Base-by-base conservation (phyloP, 352 stramenopile species). In the Globisporangium mamillatum region DNA sequence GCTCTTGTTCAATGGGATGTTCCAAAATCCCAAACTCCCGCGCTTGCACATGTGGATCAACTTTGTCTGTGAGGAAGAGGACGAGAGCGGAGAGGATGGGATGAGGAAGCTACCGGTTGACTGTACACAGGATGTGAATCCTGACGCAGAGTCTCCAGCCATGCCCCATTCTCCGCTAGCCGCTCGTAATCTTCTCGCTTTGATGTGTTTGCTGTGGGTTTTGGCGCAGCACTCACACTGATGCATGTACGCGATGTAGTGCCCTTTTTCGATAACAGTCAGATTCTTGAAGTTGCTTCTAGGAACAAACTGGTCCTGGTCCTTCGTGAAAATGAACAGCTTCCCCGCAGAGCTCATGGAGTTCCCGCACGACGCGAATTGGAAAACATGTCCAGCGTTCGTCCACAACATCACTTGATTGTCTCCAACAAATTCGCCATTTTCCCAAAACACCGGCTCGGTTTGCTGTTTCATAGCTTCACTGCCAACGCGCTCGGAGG, bases 271-370 rank as follows among this genome's bases (percentile, higher is more conserved):
- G 62, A 92, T 82, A 14, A 77, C 63, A 10, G 71, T 71, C 56
- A 94, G 64, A 6, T 55, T 69, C 59, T 91, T 92, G 46, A 83
- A 86, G 60, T 88, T 88, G 34, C 84, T 91, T 34, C 86, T 75
- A n/a, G 86, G 86, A 4, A 94, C 86, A 25, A 94, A 78, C 62
- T 94, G 86, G 50, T 94, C 86, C 67, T 91, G 76, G 46, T 88
- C 82, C 67, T 94, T 92, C 7, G 86, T 93, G 56, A 95, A 92
- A n/a, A 92, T 79, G 20, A 93, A 91, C 56, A 94, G 74, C 54
- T 92, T 89, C 0, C 86, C 84, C 10, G 61, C 70, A 54, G 55
- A 25, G 9, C 63, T 75, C 34, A 53, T 69, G 9, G 69, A 75
- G 12, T 56, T 57, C 25, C 76, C 73, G 4, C 53, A 59, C 16